These are phyloP conservation scores for Endocalyx cinctus DNA, from an alignment of 2,329 filamentous ascomycete species.

Conservation along the genomic window DNA sequence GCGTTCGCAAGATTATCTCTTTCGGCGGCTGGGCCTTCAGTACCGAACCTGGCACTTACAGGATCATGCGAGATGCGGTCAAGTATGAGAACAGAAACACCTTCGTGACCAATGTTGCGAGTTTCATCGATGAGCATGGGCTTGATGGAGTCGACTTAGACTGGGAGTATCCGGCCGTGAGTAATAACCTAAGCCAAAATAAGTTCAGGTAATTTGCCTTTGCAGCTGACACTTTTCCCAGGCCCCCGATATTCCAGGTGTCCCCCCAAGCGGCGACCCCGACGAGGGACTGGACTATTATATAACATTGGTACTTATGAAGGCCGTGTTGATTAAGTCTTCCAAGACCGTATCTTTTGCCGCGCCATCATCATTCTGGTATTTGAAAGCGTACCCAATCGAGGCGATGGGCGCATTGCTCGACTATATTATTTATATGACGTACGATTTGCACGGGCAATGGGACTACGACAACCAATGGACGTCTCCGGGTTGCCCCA, in stretches of 20 bases:
- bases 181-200: no score
- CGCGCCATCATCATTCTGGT: conserved; percentile 28
- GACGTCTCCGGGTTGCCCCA: conserved; percentile 22
- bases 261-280: conserved; percentile 17
- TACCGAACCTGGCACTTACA: conserved; percentile 11
- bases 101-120: conserved; percentile 15
- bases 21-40: conserved; percentile 18
- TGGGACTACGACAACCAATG: conserved; percentile 10
- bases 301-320: conserved; percentile 22
- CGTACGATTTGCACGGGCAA: conserved; percentile 34
- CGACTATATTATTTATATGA: conserved; percentile 32
- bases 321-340: conserved; percentile 10
- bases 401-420: conserved; percentile 19
- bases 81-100: conserved; percentile 7
- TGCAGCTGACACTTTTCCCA: no score
- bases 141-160: conserved; percentile 30
- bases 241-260: neutral
- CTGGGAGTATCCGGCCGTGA: conserved; percentile 31
- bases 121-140: conserved; percentile 17
- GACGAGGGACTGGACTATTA: conserved; percentile 27
- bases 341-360: conserved; percentile 21
- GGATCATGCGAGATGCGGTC: conserved; percentile 11
- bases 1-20: conserved; percentile 12
- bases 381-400: conserved; percentile 27
- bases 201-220: no score